These are phyloP conservation scores for Backusella circina DNA, from an alignment of 192 early-diverging fungal genomes.

Conservation along the genomic window DNA sequence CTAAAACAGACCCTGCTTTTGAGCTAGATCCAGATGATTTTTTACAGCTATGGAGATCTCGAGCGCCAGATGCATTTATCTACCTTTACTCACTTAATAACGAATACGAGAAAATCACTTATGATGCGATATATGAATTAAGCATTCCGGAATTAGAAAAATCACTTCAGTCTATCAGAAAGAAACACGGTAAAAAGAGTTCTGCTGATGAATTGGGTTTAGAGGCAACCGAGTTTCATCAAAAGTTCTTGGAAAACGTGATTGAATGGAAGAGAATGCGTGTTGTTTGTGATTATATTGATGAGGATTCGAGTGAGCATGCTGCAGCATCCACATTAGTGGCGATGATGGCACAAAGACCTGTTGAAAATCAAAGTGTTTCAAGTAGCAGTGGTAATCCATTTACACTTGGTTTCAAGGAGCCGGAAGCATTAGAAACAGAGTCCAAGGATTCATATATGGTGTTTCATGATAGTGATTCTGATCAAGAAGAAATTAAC, in stretches of 20 bases:
- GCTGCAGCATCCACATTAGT: not conserved
- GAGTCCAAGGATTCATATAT: not conserved
- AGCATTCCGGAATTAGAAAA: conserved; percentile 25
- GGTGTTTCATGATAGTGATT: not conserved
- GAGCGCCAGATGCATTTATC: conserved; percentile 24
- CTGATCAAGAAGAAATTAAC: conserved; percentile 15
- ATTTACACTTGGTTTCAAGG: not conserved
- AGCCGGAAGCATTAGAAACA: not conserved
- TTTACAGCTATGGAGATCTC: conserved; percentile 5
- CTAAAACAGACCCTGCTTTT: not conserved
- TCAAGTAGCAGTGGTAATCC: not conserved
- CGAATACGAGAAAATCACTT: conserved; percentile 37
- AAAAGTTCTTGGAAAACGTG: conserved; percentile 31
- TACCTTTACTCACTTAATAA: conserved; percentile 28
- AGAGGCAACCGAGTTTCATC: conserved; percentile 38
- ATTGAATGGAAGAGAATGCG: conserved; percentile 15
- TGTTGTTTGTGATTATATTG: not conserved
- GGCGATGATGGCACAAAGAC: not conserved
- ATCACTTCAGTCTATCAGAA: conserved; percentile 25
- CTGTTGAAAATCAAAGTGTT: not conserved
- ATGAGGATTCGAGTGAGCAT: not conserved
- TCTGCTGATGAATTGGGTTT: conserved; percentile 29
- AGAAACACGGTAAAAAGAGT: conserved; percentile 43
- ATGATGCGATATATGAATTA: conserved; percentile 34
- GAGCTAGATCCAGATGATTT: not conserved